Evolutionary conservation across 768 basidiomycete species (phyloP).

Genomic region (Collybia mongolica): DNA sequence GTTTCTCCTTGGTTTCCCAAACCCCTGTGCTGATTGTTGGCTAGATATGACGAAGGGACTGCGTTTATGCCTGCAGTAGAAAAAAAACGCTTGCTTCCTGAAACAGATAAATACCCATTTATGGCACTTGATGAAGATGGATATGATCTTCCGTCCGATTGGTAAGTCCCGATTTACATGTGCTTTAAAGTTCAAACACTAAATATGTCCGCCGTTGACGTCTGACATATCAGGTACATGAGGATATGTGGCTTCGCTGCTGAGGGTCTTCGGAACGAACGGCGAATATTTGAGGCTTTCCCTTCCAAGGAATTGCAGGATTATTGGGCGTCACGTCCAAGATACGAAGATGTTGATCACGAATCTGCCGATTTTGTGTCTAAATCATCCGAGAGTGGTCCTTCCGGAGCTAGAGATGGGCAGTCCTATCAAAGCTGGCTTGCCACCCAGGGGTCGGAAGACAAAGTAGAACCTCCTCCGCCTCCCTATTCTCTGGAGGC

Average conservation of each 20-base stretch:
- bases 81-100: slow-evolving; percentile 56
- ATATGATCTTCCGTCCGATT: slow-evolving; percentile 74
- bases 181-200: too few relatives aligned
- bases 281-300: slow-evolving; percentile 60
- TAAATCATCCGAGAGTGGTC: slow-evolving; percentile 17
- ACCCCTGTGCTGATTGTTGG: slow-evolving; percentile 3
- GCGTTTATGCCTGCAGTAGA: slow-evolving; percentile 75
- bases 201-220: too few relatives aligned
- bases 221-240: slow-evolving; percentile 56
- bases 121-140: slow-evolving; percentile 80
- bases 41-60: slow-evolving; percentile 83
- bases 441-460: slow-evolving; percentile 34
- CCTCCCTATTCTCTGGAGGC: slow-evolving; percentile 68
- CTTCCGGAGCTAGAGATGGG: slow-evolving; percentile 13
- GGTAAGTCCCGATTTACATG: slow-evolving; percentile 41
- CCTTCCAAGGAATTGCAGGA: slow-evolving; percentile 72
- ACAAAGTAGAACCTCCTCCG: slow-evolving; percentile 56
- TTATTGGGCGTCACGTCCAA: slow-evolving; percentile 68
- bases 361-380: slow-evolving; percentile 30
- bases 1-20: slow-evolving; percentile 18
- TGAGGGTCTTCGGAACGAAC: slow-evolving; percentile 64
- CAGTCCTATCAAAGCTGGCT: slow-evolving; percentile 52
- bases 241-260: slow-evolving; percentile 72
- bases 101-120: slow-evolving; percentile 56
- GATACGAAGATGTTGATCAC: slow-evolving; percentile 43